Percentiles rank a stretch among this genome's conserved stretches.
Evolutionary conservation across 148 eudicot species (phyloP).

Genomic region (Camellia granthamiana): DNA sequence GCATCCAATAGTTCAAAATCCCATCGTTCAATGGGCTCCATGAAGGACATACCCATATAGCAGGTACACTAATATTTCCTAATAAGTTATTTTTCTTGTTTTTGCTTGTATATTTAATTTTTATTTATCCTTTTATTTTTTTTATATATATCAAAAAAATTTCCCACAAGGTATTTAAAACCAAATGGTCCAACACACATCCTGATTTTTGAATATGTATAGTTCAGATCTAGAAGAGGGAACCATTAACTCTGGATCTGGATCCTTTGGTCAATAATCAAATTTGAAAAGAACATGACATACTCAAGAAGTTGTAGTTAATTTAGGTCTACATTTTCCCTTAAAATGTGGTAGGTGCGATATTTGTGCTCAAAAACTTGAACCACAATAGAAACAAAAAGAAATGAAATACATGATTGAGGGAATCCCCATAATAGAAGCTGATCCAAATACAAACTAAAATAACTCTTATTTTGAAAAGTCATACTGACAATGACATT

Average conservation of each 20-base stretch:
- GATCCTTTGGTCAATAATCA: conserved; percentile 6
- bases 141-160: neutral
- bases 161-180: neutral
- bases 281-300: neutral
- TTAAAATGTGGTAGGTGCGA: conserved; percentile 10
- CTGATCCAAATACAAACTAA: neutral
- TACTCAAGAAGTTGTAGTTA: neutral
- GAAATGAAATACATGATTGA: neutral
- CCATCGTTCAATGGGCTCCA: neutral
- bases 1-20: neutral
- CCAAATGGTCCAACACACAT: neutral
- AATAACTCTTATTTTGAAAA: neutral
- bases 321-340: neutral
- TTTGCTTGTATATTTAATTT: neutral
- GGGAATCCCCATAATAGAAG: neutral
- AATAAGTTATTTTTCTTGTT: neutral
- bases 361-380: neutral
- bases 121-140: neutral
- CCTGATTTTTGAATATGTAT: neutral
- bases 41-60: neutral
- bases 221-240: neutral
- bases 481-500: neutral
- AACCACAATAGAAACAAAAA: neutral
- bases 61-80: neutral
- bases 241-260: conserved; percentile 2